phyloP scores from a whole-genome alignment of 1,139 yeast genomes.

The Protomyces inundatus region DNA sequence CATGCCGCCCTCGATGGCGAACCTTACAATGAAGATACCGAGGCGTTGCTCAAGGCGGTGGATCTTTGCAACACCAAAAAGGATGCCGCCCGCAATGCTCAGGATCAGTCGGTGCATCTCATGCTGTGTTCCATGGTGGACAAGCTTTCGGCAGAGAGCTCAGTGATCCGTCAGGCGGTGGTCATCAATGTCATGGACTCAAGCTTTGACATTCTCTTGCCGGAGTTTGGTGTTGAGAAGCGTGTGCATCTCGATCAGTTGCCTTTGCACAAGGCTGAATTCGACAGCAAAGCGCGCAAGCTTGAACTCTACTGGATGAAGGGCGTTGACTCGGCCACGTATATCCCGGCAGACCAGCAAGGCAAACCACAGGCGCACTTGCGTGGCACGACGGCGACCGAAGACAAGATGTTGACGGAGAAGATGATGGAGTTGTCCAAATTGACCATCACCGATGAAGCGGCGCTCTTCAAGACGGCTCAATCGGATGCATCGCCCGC shows the following conservation, averaged over 20 bases:
- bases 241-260: slow-evolving; percentile 97
- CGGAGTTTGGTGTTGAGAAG: slow-evolving; percentile 94
- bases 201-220: slow-evolving; percentile 88
- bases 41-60: slow-evolving; percentile 69
- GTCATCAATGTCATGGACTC: slow-evolving; percentile 92
- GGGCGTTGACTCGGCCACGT: slow-evolving; percentile 86
- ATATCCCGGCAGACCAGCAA: slow-evolving; percentile 76
- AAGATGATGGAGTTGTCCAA: slow-evolving; percentile 32
- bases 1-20: slow-evolving; percentile 54
- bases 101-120: slow-evolving; percentile 89
- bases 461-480: slow-evolving; percentile 22
- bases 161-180: slow-evolving; percentile 75
- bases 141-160: slow-evolving; percentile 62
- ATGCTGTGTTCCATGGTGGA: slow-evolving; percentile 77
- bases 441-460: slow-evolving; percentile 38
- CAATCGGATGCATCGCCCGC: slow-evolving; percentile 32
- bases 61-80: slow-evolving; percentile 93
- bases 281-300: slow-evolving; percentile 57
- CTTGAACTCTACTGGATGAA: slow-evolving; percentile 89
- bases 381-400: slow-evolving; percentile 59
- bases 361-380: slow-evolving; percentile 72
- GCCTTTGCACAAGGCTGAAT: slow-evolving; percentile 88
- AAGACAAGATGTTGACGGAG: slow-evolving; percentile 30
- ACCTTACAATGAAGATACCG: slow-evolving; percentile 50
- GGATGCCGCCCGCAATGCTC: slow-evolving; percentile 89